Evolutionary conservation across 768 basidiomycete species (phyloP).

Genomic region (Phlebiopsis flavidoalba): DNA sequence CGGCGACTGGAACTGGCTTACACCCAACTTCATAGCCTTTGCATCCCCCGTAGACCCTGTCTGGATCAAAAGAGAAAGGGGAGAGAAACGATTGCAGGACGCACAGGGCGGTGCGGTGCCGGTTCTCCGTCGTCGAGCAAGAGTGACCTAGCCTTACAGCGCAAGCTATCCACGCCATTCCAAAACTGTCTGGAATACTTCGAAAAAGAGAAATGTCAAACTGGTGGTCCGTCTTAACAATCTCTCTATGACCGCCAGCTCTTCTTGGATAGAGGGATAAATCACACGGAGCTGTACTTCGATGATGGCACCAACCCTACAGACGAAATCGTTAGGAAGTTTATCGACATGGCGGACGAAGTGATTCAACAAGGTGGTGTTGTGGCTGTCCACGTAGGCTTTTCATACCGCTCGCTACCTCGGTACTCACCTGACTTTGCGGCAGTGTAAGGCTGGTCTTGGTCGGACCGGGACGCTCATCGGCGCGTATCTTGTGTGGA

Average conservation of each 20-base stretch:
- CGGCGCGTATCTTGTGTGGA: constrained; percentile 98
- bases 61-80: constrained; percentile 75
- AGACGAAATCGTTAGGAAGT: constrained; percentile 89
- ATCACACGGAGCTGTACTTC: constrained; percentile 91
- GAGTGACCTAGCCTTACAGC: constrained; percentile 54
- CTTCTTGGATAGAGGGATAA: constrained; percentile 81
- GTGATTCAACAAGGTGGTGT: constrained; percentile 75
- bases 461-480: constrained; percentile 96
- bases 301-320: constrained; percentile 98
- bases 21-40: constrained; percentile 88
- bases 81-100: constrained; percentile 45
- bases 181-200: constrained; percentile 93
- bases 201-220: constrained; percentile 77
- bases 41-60: constrained; percentile 82
- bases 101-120: constrained; percentile 7
- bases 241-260: constrained; percentile 75
- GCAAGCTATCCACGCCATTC: constrained; percentile 76
- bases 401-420: constrained; percentile 1
- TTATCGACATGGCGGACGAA: constrained; percentile 81
- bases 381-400: constrained; percentile 81
- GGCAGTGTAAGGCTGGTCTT: constrained; percentile 91
- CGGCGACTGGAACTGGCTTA: constrained; percentile 95
- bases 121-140: constrained; percentile 18
- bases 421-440: constrained; percentile 5
- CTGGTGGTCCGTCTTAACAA: constrained; percentile 93